Conservation (phyloP, 1,139 yeast species). For the Meyerozyma smithsonii region DNA sequence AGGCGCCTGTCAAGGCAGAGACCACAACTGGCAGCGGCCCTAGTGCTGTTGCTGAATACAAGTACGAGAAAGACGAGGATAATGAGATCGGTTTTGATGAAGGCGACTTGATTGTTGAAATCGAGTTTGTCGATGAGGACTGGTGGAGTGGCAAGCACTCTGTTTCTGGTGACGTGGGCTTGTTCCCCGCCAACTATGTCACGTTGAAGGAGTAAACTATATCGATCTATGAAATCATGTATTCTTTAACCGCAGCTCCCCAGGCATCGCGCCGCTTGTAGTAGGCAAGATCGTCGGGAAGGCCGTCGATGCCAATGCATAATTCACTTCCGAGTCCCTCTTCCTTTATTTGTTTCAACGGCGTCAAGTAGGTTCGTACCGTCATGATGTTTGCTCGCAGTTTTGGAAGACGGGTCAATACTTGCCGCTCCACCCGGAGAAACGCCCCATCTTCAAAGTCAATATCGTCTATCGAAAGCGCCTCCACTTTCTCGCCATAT, state of each 20-base stretch:
- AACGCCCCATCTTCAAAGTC: constrained; percentile 35
- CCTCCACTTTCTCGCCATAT: constrained; percentile 22
- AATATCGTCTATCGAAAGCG: constrained; percentile 23
- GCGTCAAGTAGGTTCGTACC: constrained; percentile 38
- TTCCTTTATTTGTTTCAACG: constrained; percentile 27
- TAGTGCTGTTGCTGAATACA: constrained; percentile 75
- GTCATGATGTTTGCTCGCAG: constrained; percentile 38
- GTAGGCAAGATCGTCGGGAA: constrained; percentile 54
- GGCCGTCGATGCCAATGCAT: constrained; percentile 51
- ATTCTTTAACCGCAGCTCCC: constrained; percentile 60
- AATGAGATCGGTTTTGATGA: constrained; percentile 75
- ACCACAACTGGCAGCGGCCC: constrained; percentile 26
- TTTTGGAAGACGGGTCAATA: constrained; percentile 34
- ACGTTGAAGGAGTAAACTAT: constrained; percentile 23
- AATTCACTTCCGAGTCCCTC: constrained; percentile 42
- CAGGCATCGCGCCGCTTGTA: constrained; percentile 59
- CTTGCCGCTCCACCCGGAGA: constrained; percentile 38
- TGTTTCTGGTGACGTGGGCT: constrained; percentile 64
- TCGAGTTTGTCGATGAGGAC: constrained; percentile 87
- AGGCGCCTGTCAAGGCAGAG: constrained; percentile 15
- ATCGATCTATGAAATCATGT: constrained; percentile 17
- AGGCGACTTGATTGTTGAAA: constrained; percentile 75
- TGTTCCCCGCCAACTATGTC: constrained; percentile 92
- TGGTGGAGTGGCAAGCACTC: constrained; percentile 91
- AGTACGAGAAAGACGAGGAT: constrained; percentile 85